Conservation (phyloP, 2,329 filamentous ascomycete genomes). For the Microcera coccophila region DNA sequence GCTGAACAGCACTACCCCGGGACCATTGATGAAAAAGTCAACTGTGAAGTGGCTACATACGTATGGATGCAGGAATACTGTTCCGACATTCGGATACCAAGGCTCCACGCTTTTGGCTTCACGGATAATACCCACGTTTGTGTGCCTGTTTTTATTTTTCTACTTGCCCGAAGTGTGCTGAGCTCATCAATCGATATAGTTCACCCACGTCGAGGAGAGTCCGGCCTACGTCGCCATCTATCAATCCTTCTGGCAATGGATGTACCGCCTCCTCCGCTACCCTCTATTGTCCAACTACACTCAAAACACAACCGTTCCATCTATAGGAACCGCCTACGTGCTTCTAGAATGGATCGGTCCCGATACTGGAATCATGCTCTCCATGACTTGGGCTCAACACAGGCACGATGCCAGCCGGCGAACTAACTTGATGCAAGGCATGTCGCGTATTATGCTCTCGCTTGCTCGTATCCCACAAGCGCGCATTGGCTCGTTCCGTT, state of each 20-base stretch:
- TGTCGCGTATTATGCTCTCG: constrained; percentile 19
- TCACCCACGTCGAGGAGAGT: constrained; percentile 10
- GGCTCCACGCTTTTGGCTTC: constrained; percentile 18
- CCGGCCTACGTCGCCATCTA: constrained; percentile 4
- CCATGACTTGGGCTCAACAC: constrained; percentile 15
- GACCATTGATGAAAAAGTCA: constrained; percentile 41
- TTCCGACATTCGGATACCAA: constrained; percentile 18
- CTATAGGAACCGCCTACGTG: constrained; percentile 16
- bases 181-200: constrained; percentile 8
- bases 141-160: background rate
- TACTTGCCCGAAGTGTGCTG: background rate
- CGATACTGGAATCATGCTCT: constrained; percentile 20
- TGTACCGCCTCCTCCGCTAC: constrained; percentile 9
- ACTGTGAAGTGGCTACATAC: constrained; percentile 20
- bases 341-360: constrained; percentile 21
- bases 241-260: constrained; percentile 3
- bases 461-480: constrained; percentile 17
- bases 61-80: constrained; percentile 24
- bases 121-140: constrained; percentile 3
- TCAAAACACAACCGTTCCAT: constrained; percentile 2
- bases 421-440: constrained; percentile 13
- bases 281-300: constrained; percentile 16
- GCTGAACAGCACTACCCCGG: constrained; percentile 37
- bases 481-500: constrained; percentile 20
- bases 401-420: constrained; percentile 8